Conservation (phyloP, 306 rosid species). For the Rosa lucieae region DNA sequence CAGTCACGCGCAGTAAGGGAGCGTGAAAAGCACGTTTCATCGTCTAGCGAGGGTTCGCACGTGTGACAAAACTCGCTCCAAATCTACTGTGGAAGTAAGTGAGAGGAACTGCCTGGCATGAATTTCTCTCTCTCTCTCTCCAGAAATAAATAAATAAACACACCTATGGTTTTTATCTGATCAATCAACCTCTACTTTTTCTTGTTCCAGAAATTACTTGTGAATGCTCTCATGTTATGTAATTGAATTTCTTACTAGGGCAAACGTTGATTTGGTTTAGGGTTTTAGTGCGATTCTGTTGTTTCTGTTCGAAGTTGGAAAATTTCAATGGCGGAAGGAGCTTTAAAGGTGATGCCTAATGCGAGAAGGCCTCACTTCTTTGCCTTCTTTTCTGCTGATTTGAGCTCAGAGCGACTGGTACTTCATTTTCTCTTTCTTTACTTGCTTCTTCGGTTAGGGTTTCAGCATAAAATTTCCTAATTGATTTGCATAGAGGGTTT, state of each 20-base stretch:
- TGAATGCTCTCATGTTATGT: neutral
- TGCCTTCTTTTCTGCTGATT: conserved; percentile 56
- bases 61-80: conserved; percentile 3
- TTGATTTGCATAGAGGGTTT: neutral
- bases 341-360: conserved; percentile 37
- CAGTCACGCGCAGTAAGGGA: neutral
- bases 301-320: neutral
- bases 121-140: neutral
- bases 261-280: conserved; percentile 13
- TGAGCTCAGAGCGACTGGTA: conserved; percentile 66
- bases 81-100: neutral
- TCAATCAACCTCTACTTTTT: too few relatives aligned
- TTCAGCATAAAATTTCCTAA: neutral
- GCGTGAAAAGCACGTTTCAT: neutral
- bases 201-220: neutral
- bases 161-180: neutral
- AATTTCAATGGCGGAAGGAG: conserved; percentile 47
- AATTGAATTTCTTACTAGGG: neutral
- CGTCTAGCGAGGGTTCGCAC: neutral
- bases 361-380: conserved; percentile 74
- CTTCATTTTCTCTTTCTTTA: neutral
- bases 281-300: neutral
- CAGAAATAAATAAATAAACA: too few relatives aligned
- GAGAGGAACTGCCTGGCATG: neutral
- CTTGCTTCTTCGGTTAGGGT: conserved; percentile 12